Conservation (phyloP, 1,139 yeast species). For the Martiniozyma asiatica region DNA sequence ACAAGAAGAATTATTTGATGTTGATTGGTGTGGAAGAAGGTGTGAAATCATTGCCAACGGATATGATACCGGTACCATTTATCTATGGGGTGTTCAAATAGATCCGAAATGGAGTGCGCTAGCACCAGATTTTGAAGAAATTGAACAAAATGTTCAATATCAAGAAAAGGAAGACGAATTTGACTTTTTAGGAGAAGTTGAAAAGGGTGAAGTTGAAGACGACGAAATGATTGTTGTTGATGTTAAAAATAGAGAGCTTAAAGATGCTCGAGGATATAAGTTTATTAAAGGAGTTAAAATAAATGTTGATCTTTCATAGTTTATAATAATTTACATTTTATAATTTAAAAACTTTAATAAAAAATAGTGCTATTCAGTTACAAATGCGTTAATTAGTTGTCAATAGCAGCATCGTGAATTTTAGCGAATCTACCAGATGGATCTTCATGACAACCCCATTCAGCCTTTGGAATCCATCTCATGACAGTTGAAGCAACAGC, state of each 20-base stretch:
- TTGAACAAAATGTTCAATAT: constrained; percentile 84
- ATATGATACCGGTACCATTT: constrained; percentile 71
- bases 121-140: constrained; percentile 93
- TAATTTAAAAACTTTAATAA: too few relatives aligned
- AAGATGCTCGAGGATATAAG: constrained; percentile 61
- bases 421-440: constrained; percentile 96
- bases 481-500: constrained; percentile 94
- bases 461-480: constrained; percentile 99
- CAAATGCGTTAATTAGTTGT: constrained; percentile 7
- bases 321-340: too few relatives aligned
- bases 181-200: constrained; percentile 63
- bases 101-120: constrained; percentile 96
- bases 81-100: constrained; percentile 70
- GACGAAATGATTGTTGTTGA: constrained; percentile 34
- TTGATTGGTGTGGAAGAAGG: constrained; percentile 71
- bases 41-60: constrained; percentile 85
- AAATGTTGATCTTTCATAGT: constrained; percentile 13
- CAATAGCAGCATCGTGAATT: constrained; percentile 62
- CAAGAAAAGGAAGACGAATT: constrained; percentile 88
- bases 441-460: constrained; percentile 99
- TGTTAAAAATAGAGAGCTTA: constrained; percentile 46
- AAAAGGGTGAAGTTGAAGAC: constrained; percentile 40
- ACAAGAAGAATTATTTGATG: constrained; percentile 73
- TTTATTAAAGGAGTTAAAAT: constrained; percentile 29
- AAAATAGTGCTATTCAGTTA: neutral